Percentiles rank a stretch among this genome's conserved stretches.
Conservation (phyloP, 2,329 filamentous ascomycete species). For the Talaromyces sp. region DNA sequence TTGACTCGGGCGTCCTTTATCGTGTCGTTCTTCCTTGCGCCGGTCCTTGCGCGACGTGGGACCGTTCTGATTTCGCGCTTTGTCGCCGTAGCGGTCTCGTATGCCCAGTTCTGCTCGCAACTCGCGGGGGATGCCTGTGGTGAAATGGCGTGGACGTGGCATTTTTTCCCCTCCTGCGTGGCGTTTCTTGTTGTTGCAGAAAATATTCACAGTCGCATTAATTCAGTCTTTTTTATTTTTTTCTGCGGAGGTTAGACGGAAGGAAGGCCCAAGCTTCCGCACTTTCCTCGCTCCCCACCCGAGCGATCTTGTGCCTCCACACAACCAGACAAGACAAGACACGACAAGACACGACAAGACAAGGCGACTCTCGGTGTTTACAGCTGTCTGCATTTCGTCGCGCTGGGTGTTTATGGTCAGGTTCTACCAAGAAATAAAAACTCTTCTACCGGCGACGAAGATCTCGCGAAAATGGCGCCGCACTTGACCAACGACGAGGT, state of each 20-base stretch:
- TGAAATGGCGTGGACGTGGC: constrained; percentile 32
- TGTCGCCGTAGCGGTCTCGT: constrained; percentile 28
- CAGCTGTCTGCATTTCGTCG: neutral
- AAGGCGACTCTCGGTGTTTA: neutral
- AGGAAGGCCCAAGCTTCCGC: constrained; percentile 15
- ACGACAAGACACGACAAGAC: neutral
- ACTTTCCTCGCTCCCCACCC: constrained; percentile 10
- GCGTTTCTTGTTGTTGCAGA: neutral
- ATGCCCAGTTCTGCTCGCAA: constrained; percentile 36
- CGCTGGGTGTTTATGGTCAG: neutral
- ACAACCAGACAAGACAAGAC: neutral
- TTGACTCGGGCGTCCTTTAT: constrained; percentile 48
- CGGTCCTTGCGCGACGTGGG: constrained; percentile 54
- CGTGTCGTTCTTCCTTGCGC: constrained; percentile 58
- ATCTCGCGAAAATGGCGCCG: constrained; percentile 21
- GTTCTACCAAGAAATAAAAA: neutral
- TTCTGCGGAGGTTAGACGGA: constrained; percentile 10
- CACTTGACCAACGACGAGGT: constrained; percentile 40
- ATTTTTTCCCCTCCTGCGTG: neutral
- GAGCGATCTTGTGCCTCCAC: neutral
- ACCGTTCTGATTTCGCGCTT: constrained; percentile 24
- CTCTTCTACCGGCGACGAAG: neutral
- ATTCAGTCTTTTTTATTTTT: neutral
- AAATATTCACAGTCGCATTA: constrained; percentile 1
- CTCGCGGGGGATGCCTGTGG: constrained; percentile 35